Base-by-base conservation (phyloP, 148 eudicot genomes). In the Diospyros lotus region DNA sequence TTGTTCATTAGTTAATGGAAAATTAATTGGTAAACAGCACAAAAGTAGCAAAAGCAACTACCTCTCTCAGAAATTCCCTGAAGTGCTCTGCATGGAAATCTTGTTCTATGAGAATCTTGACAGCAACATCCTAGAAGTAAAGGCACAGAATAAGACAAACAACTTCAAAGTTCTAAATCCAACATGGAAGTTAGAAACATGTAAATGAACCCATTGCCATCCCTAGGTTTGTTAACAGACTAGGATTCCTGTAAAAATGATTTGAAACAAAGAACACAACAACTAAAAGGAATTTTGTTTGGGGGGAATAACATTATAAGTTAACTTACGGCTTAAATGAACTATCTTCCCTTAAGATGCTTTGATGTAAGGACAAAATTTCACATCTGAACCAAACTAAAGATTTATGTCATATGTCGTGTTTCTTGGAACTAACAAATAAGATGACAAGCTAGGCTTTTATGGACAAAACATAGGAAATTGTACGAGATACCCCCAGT, bases 81-180 rank as follows among this genome's bases (percentile, higher is more conserved):
- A 85, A 84, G 60, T 85, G 80, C 79, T 91, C 94, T 51, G 89
- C 87, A 85, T 87, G 93, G 58, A 94, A 86, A 77, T 88, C 92
- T 86, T 87, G 94, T 79, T 94, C 97, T 91, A 87, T 88, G 72
- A 94, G 93, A 79, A 88, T 88, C 78, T 94, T 94, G 74, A 94
- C 97, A 72, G 97, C 98, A 81, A 91, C 98, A 80, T 94, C 98
- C 98, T 94, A 82, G 72, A 79, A 72, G 58, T 39, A 64, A 64
- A 69, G 62, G 9, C 42, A 41, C 5, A 4, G 11, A 61, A 15
- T 13, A 60, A 61, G 39, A 71, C 8, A 2, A 1, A 15, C 10
- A 58, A 58, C 5, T n/a, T 58, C 65, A 72, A 58, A 4, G n/a
- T 42, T 42, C 74, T 41, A 66, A 66, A 44, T 45, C 41, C 42